Base-by-base conservation (phyloP, 805 yeast species). In the Candida vaughaniae region DNA sequence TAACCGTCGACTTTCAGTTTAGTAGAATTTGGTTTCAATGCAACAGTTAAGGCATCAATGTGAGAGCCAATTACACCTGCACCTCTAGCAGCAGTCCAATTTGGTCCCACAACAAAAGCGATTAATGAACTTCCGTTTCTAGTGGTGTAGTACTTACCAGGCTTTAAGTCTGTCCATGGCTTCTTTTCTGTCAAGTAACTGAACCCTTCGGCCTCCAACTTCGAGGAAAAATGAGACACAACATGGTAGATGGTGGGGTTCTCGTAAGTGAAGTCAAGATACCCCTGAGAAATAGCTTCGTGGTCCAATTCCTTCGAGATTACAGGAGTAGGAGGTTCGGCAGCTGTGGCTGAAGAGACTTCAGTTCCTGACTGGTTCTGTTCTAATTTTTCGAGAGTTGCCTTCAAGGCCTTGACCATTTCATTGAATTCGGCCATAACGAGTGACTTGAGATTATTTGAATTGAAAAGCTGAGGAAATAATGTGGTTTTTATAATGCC, bases 161-260 rank as follows among this genome's bases (percentile, higher is more conserved):
- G 55, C 4, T 33, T 31, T 18, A 49, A 31, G 16, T 38, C 30
- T 15, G 35, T 22, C 47, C 49, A 46, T 6, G 42, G 20, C 6
- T 49, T 42, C 10, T 49, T 51, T 25, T 64, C 69, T 1, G 55
- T 38, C 5, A 58, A 16, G 25, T 53, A 54, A 6, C 31, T 41
- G 46, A 65, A 67, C 4, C 67, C 69, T 19, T 55, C 46, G 14
- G 38, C 35, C 6, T 43, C 41, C 6, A 68, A 46, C 3, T 56
- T 33, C 2, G 41, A 29, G 28, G 49, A 43, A 38, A 64, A 56
- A 39, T 53, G 49, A 2, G 38, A 30, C 5, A 63, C 46, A 5
- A 56, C 66, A 47, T 68, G 74, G 42, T 51, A 62, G 2, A 71
- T 65, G 3, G 74, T 66, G n/a, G 74, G 73, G 35, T 62, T 61